Percentiles rank a stretch among this genome's conserved stretches.
phyloP scores from a whole-genome alignment of 1,139 yeast genomes.

The Debaryomyces udenii region DNA sequence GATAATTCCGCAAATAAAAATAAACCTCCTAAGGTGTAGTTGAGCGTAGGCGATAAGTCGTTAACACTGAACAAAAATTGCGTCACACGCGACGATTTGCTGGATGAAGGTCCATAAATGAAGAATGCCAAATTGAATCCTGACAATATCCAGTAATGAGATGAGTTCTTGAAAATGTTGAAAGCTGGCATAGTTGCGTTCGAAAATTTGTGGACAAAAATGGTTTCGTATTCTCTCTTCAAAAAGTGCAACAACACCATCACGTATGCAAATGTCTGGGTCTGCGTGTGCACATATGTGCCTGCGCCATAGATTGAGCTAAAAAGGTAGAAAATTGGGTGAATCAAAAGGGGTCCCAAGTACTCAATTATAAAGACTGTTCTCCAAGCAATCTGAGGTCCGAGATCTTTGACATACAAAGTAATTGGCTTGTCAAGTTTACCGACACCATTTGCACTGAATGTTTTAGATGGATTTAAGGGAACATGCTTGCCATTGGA shows the following conservation, averaged over 20 bases:
- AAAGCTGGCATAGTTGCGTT: constrained; percentile 89
- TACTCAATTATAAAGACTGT: constrained; percentile 86
- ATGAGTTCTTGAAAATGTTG: constrained; percentile 84
- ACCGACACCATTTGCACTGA: constrained; percentile 35
- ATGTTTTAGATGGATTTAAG: constrained; percentile 33
- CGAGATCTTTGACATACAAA: constrained; percentile 77
- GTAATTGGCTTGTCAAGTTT: constrained; percentile 30
- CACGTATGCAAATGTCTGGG: constrained; percentile 56
- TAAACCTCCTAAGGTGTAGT: constrained; percentile 38
- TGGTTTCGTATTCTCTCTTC: constrained; percentile 87
- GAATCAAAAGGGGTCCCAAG: constrained; percentile 83
- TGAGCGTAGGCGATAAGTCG: constrained; percentile 27
- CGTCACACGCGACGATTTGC: constrained; percentile 19
- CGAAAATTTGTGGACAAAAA: constrained; percentile 82
- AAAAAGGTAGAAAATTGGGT: constrained; percentile 63
- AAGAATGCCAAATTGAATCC: constrained; percentile 74
- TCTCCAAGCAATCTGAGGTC: constrained; percentile 92
- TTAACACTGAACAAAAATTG: constrained; percentile 37
- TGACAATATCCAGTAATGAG: constrained; percentile 88
- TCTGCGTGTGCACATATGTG: constrained; percentile 28
- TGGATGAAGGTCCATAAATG: constrained; percentile 69
- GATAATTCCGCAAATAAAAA: constrained; percentile 74
- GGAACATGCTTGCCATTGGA: constrained; percentile 37
- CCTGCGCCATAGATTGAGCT: constrained; percentile 21
- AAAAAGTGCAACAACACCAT: constrained; percentile 73